Evolutionary conservation across 2,329 filamentous ascomycete genomes (phyloP), one percentile per base, ranked within the genome.

Genomic region (Periconia macrospinosa): DNA sequence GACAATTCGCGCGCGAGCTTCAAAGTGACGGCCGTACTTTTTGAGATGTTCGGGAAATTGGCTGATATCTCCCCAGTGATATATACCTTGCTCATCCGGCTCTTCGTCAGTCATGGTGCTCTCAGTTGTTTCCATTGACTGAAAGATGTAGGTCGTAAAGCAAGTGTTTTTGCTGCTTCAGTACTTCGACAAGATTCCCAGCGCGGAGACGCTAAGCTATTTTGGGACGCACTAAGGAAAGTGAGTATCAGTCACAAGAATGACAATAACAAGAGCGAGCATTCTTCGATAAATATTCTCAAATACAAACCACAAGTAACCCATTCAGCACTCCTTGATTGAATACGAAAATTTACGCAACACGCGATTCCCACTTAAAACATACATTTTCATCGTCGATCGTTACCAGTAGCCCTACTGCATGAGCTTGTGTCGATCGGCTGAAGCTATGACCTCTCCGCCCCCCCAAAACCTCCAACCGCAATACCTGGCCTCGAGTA

Each of bases 41-140:
- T 90, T 88, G 52, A 96, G 85, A 64, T 95, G 86, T 79, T 83
- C 86, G 0, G 92, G 91, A 9, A 97, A 90, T 58, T 96, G 84
- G 30, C 83, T 77, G 11, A 84, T 76, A 30, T 81, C 74, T 41
- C 84, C 78, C 76, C 96, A 97, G 74, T 96, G 91, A 63, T 90
- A 59, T 10, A 73, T 54, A 83, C 81, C 70, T 37, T 69, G 52
- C 35, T 70, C 62, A 41, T 69, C 58, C 11, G 66, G 62, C 8
- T 48, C 56, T 27, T 62, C 65, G 14, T 54, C 59, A 62, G 15
- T 37, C 15, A 65, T 65, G 10, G 27, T 44, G 35, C 15, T 20
- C 17, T 37, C 33, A 5, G 33, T 6, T 13, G 33, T 13, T 37
- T 8, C 23, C 23, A 27, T 8, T 8, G 23, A 27, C 8, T 27